phyloP scores from a whole-genome alignment of 2,329 filamentous ascomycete species.

The Macrophomina pseudophaseolina region DNA sequence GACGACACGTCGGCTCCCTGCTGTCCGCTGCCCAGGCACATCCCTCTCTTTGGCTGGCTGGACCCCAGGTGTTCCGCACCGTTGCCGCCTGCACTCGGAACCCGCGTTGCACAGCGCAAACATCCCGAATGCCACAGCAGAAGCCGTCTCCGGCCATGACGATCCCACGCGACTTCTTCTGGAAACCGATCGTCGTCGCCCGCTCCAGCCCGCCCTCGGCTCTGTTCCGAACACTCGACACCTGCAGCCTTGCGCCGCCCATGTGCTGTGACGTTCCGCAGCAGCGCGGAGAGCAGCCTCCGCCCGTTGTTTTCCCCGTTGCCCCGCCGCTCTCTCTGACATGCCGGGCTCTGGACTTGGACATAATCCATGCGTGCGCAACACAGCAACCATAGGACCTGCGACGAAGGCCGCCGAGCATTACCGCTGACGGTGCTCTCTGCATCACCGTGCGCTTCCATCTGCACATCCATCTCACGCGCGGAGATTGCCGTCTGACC shows the following conservation, averaged over 20 bases:
- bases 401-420: background rate
- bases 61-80: background rate
- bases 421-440: background rate
- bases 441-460: background rate
- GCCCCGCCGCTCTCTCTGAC: slow-evolving; percentile 12
- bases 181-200: background rate
- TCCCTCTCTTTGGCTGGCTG: background rate
- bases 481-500: background rate
- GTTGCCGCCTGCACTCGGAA: background rate
- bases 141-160: too few species aligned
- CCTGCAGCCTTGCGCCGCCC: slow-evolving; percentile 18
- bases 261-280: background rate
- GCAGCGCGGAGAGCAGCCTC: background rate
- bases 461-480: background rate
- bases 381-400: background rate
- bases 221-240: background rate
- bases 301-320: background rate
- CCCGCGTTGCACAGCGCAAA: background rate
- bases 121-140: background rate
- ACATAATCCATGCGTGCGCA: background rate
- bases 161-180: background rate
- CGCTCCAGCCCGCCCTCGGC: slow-evolving; percentile 13
- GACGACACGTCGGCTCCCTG: slow-evolving; percentile 21
- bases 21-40: background rate
- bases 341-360: background rate